A percentile compares a stretch with the other conserved stretches of the same genome.
Conservation (phyloP, 169 alveolate genomes). For the Plasmodium adleri region DNA sequence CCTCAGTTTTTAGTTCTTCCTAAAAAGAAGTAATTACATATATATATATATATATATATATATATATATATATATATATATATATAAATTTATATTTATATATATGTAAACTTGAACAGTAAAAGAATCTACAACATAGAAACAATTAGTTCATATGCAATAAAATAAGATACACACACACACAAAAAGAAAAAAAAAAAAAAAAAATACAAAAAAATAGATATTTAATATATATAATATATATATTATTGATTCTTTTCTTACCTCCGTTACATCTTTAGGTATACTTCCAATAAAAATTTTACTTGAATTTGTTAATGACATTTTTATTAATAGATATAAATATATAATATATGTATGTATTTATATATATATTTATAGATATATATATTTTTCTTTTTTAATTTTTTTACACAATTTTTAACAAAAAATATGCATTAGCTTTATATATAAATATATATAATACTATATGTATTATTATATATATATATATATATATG, state of each 20-base stretch:
- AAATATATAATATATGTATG: background rate
- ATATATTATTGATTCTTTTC: background rate
- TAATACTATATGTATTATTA: too few species aligned
- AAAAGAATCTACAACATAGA: background rate
- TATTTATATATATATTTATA: too few species aligned
- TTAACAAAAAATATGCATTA: too few species aligned
- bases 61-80: background rate
- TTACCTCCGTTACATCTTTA: conserved; percentile 81
- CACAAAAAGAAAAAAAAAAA: background rate
- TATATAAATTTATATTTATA: background rate
- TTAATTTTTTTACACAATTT: background rate
- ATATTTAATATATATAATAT: background rate
- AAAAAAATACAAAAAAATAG: background rate
- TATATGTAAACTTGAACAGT: background rate
- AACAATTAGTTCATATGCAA: too few species aligned
- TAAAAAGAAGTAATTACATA: conserved; percentile 3
- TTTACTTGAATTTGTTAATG: conserved; percentile 68
- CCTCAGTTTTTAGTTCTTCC: conserved; percentile 80
- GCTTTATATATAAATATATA: too few species aligned
- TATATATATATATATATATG: too few species aligned
- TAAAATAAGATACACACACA: too few species aligned
- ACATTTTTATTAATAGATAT: conserved; percentile 23
- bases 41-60: background rate
- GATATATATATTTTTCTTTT: background rate
- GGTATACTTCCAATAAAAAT: conserved; percentile 84